These are phyloP conservation scores for Diaporthe sp. DNA, from an alignment of 2,329 filamentous ascomycete genomes.

Conservation along the genomic window DNA sequence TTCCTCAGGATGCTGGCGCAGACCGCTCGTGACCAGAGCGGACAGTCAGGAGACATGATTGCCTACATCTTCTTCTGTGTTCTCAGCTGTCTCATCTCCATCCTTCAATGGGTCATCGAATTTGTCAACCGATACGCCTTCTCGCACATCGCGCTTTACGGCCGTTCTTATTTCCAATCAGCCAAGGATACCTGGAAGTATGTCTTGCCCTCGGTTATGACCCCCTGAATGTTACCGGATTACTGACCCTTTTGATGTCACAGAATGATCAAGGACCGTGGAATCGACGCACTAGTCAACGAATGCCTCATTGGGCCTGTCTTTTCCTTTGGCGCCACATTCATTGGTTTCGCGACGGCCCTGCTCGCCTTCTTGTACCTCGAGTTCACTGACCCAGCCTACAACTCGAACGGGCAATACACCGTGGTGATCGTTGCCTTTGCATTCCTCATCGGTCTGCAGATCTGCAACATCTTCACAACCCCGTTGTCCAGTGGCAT, in stretches of 20 bases:
- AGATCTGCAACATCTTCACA: conserved; percentile 90
- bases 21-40: conserved; percentile 76
- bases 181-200: conserved; percentile 88
- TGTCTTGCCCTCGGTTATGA: conserved; percentile 43
- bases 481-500: conserved; percentile 90
- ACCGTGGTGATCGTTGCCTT: conserved; percentile 86
- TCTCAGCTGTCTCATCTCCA: conserved; percentile 79
- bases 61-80: conserved; percentile 78
- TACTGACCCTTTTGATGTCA: conserved; percentile 9
- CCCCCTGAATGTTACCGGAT: not conserved
- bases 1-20: conserved; percentile 85
- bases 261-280: conserved; percentile 88
- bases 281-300: conserved; percentile 90
- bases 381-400: conserved; percentile 81
- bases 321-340: conserved; percentile 81
- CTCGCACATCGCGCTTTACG: conserved; percentile 92
- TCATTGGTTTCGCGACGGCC: conserved; percentile 86
- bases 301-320: conserved; percentile 85
- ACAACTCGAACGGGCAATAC: conserved; percentile 77
- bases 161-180: conserved; percentile 86
- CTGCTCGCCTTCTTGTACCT: conserved; percentile 91
- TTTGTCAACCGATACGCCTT: conserved; percentile 95
- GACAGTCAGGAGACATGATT: conserved; percentile 76
- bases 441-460: conserved; percentile 88
- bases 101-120: conserved; percentile 87